These are phyloP conservation scores for Trypanosoma scelopori DNA, from an alignment of 208 protist genomes.

Conservation along the genomic window DNA sequence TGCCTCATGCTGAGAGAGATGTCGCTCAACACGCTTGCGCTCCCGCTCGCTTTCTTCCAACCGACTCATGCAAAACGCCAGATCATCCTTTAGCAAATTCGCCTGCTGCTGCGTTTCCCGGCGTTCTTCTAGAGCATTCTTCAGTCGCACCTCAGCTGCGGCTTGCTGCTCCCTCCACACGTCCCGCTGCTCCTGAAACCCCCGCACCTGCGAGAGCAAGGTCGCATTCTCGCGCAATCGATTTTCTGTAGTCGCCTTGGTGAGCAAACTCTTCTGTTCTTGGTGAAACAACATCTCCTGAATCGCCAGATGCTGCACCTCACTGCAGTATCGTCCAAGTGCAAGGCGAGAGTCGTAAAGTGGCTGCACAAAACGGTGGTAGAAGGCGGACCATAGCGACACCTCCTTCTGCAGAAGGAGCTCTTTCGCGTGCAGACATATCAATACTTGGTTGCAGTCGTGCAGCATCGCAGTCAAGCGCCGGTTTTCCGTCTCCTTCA, in stretches of 20 bases:
- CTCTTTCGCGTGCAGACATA: slow-evolving; percentile 7
- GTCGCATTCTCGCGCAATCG: neutral
- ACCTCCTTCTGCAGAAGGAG: slow-evolving; percentile 17
- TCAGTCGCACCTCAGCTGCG: neutral
- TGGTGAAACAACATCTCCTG: neutral
- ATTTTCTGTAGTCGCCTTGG: neutral
- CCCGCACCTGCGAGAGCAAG: slow-evolving; percentile 2
- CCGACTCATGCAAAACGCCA: slow-evolving; percentile 5
- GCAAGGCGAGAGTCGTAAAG: slow-evolving; percentile 12
- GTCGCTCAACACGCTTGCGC: neutral
- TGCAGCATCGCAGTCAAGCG: neutral
- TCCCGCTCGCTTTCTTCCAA: slow-evolving; percentile 17
- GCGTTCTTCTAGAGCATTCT: slow-evolving; percentile 1
- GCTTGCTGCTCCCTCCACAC: neutral
- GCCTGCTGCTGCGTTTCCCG: neutral
- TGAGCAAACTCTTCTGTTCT: neutral
- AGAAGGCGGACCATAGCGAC: slow-evolving; percentile 16
- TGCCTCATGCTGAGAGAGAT: slow-evolving; percentile 13
- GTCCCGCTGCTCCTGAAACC: slow-evolving; percentile 8
- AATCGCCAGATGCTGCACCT: slow-evolving; percentile 11
- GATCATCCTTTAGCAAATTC: slow-evolving; percentile 3
- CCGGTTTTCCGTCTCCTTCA: slow-evolving; percentile 2
- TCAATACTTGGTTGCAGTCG: neutral
- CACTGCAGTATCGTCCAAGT: slow-evolving; percentile 1
- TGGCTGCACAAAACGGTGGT: slow-evolving; percentile 11